phyloP scores from a whole-genome alignment of 2,329 filamentous ascomycete genomes.

The Trichoderma sp. region DNA sequence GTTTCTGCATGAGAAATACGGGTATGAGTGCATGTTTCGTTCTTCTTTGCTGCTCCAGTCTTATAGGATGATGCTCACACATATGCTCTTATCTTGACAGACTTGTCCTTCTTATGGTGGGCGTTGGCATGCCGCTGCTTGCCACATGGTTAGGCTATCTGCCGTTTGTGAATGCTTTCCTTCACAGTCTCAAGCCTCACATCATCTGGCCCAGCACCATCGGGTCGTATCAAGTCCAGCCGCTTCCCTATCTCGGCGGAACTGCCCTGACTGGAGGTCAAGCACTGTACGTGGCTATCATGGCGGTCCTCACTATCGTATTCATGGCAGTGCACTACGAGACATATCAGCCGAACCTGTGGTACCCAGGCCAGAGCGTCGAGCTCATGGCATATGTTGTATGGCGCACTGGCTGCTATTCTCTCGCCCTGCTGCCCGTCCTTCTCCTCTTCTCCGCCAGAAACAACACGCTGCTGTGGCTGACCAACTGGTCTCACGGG shows the following conservation, averaged over 20 bases:
- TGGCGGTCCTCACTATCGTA: not conserved
- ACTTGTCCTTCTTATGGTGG: not conserved
- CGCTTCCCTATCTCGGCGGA: not conserved
- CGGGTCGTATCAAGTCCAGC: not conserved
- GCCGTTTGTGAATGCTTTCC: not conserved
- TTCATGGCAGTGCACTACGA: not conserved
- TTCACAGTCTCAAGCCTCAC: not conserved
- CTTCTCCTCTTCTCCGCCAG: slow-evolving; percentile 50
- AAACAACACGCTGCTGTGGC: slow-evolving; percentile 53
- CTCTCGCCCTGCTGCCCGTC: slow-evolving; percentile 42
- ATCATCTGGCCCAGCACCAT: not conserved
- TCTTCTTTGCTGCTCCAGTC: not conserved
- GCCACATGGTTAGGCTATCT: not conserved
- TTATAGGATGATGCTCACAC: not conserved
- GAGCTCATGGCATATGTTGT: not conserved
- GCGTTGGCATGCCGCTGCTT: not conserved
- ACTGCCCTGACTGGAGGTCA: not conserved
- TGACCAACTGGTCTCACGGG: slow-evolving; percentile 54
- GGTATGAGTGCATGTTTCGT: not conserved
- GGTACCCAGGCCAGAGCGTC: not conserved
- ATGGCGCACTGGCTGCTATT: not conserved
- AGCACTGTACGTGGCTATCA: not conserved
- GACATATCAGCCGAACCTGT: not conserved
- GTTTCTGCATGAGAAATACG: not conserved
- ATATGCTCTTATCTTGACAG: not conserved